These are phyloP conservation scores for Alternaria solani DNA, from an alignment of 2,329 filamentous ascomycete genomes.

Conservation along the genomic window DNA sequence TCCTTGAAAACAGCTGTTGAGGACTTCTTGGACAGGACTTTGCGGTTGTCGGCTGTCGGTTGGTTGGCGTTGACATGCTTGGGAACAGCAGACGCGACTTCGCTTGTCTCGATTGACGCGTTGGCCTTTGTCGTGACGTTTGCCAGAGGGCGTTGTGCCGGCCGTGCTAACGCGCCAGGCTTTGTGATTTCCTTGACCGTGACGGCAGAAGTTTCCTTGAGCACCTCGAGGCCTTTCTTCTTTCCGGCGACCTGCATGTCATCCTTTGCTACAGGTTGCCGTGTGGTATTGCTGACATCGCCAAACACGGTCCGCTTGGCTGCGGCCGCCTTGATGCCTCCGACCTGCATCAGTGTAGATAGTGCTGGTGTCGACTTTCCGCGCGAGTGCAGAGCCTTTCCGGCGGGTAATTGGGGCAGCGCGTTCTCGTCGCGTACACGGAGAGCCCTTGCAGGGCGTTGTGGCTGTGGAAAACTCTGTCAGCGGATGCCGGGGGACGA, in stretches of 20 bases:
- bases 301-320: conserved; percentile 82
- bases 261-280: conserved; percentile 58
- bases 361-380: conserved; percentile 79
- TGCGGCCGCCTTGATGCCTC: conserved; percentile 67
- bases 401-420: conserved; percentile 50
- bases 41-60: conserved; percentile 54
- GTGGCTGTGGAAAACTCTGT: conserved; percentile 64
- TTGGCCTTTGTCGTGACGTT: conserved; percentile 32
- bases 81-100: conserved; percentile 28
- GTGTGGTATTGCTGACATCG: conserved; percentile 77
- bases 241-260: conserved; percentile 60
- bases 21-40: conserved; percentile 60
- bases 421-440: conserved; percentile 77
- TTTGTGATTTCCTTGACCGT: conserved; percentile 52
- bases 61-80: conserved; percentile 42
- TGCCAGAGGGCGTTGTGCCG: conserved; percentile 67
- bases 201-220: conserved; percentile 43
- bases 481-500: conserved; percentile 21
- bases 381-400: conserved; percentile 72
- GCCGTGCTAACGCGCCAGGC: conserved; percentile 60
- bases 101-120: conserved; percentile 21
- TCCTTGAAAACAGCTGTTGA: conserved; percentile 65
- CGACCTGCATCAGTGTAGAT: conserved; percentile 63
- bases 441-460: conserved; percentile 67
- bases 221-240: conserved; percentile 49